Base-by-base conservation (phyloP, 345 rosid species). In the Salix brachista region DNA sequence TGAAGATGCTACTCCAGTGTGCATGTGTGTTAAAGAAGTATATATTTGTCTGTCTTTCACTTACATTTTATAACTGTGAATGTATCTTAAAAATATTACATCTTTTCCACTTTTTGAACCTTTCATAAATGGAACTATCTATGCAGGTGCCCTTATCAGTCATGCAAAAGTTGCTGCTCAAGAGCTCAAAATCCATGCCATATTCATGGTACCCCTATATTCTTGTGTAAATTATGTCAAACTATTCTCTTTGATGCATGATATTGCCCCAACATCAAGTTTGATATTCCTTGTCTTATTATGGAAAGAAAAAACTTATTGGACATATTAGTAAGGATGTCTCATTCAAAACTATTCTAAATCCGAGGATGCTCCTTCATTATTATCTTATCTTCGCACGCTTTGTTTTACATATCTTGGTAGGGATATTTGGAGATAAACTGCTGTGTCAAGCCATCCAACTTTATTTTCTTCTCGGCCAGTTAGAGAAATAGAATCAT, bases 161-260 rank as follows among this genome's bases (percentile, higher is more conserved):
- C 97, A 41, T 96, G 99, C 88, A 96, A 96, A 84, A 91, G 93
- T 83, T 94, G 99, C 75, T 96, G 99, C 69, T 88, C 95, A 36
- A 91, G 88, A 87, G 97, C 99, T 2, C 96, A 94, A 81, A 96
- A 96, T 77, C 98, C 97, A 8, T 96, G 99, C 80, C 89, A 87
- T 42, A 96, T 96, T 83, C 99, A 96, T 44, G 99, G 99, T 96
- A 91, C 71, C 81, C 25, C 73, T 8, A 23, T n/a, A 8, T 10
- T 56, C 12, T 54, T 19, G 37, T 14, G 41, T 44, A 14, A 25
- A 21, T 23, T 9, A 23, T 70, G 61, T 19, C 30, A 36, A 19
- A 44, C 69, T 44, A 36, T n/a, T 58, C n/a, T 5, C 68, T 68
- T n/a, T 71, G 32, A 21, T 75, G 19, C 44, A 7, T 19, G 19